phyloP scores from a whole-genome alignment of 192 early-diverging fungal species.

The Podila epicladia region DNA sequence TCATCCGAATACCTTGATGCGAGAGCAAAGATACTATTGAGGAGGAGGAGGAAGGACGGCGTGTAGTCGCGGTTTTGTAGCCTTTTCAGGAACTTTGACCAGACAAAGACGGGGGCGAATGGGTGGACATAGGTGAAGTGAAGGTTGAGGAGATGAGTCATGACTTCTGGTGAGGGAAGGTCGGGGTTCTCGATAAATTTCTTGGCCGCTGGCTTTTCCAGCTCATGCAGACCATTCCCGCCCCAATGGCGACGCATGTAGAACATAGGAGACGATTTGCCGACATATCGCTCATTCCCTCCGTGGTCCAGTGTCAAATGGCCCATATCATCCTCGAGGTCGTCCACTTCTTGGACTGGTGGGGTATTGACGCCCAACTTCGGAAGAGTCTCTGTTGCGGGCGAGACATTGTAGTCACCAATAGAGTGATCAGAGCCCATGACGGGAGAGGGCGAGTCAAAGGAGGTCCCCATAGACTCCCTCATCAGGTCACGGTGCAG shows the following conservation, averaged over 20 bases:
- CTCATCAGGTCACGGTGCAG: constrained; percentile 26
- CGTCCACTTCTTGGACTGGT: constrained; percentile 31
- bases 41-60: constrained; percentile 54
- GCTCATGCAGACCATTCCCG: constrained; percentile 20
- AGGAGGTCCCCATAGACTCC: constrained; percentile 16
- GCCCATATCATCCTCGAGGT: constrained; percentile 67
- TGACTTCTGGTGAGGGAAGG: constrained; percentile 69
- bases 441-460: constrained; percentile 39
- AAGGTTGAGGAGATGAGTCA: constrained; percentile 65
- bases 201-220: constrained; percentile 6
- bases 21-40: constrained; percentile 65
- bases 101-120: constrained; percentile 73
- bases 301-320: constrained; percentile 74
- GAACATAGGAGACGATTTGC: constrained; percentile 74
- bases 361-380: constrained; percentile 14
- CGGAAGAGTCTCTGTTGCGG: not conserved
- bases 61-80: constrained; percentile 37
- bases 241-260: constrained; percentile 60
- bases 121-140: constrained; percentile 79
- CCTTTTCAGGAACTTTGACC: constrained; percentile 54
- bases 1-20: constrained; percentile 57
- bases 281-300: constrained; percentile 76
- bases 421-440: constrained; percentile 22
- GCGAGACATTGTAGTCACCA: constrained; percentile 2
- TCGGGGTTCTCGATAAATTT: constrained; percentile 37